Percentiles rank a stretch among this genome's conserved stretches.
Conservation (phyloP, 2,329 filamentous ascomycete genomes). For the Pseudogymnoascus sp. region DNA sequence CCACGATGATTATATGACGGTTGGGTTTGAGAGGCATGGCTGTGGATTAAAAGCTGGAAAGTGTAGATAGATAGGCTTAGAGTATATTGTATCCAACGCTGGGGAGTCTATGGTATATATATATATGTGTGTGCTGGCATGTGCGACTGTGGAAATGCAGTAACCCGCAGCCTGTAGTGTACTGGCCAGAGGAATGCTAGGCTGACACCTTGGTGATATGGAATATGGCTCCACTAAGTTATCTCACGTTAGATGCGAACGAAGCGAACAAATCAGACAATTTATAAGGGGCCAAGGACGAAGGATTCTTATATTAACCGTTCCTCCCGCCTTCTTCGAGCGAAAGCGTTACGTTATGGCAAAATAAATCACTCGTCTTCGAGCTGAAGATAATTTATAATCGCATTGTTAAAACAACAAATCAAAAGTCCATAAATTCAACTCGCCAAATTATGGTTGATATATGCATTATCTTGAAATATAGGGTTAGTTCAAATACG, state of each 20-base stretch:
- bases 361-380: neutral
- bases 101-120: neutral
- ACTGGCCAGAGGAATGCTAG: neutral
- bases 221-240: neutral
- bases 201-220: neutral
- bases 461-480: neutral
- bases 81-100: neutral
- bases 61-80: neutral
- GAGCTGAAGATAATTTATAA: neutral
- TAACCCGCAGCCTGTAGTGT: neutral
- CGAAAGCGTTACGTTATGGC: too few relatives aligned
- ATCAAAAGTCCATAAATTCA: neutral
- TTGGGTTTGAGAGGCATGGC: neutral
- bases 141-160: neutral
- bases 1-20: neutral
- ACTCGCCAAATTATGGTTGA: neutral
- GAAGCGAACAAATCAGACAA: neutral
- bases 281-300: neutral
- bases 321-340: neutral
- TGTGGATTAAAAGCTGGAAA: neutral
- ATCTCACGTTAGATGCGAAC: neutral
- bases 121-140: neutral
- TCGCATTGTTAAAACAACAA: neutral
- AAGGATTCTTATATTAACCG: neutral
- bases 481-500: slow-evolving; percentile 25